Base-by-base conservation (phyloP, 2,329 filamentous ascomycete genomes). In the Spiromastix sp. region DNA sequence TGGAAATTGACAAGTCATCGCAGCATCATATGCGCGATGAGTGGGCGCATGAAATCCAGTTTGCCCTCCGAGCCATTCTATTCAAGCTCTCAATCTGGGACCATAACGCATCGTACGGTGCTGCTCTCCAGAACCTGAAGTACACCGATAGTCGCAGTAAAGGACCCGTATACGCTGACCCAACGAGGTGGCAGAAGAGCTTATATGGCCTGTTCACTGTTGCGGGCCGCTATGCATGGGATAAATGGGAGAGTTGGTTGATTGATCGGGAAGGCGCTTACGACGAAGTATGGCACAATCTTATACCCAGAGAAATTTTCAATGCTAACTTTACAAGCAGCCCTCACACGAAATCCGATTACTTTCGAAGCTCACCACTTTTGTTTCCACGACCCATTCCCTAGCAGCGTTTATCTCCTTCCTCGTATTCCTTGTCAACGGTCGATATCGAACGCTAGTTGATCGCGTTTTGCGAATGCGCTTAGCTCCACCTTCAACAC, bases 71-170 rank as follows among this genome's bases (percentile, higher is more conserved):
- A 30, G 76, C 81, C 2, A 67, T 86, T 3, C 67, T 98, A 5
- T 98, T 95, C 69, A 98, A 98, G 61, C 72, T 98, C 42, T 85
- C 83, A 11, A 79, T 98, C 39, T 98, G 91, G 91, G 87, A 96
- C 58, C 85, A 95, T 57, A 80, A 94, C 57, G 85, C 91, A 25
- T 93, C 84, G 4, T 96, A 98, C 59, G 91, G 91, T 41, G 91
- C 91, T 8, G 79, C 85, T 22, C 67, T 98, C 32, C 91, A 98
- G 59, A 93, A 93, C 43, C 71, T 98, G 18, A 79, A 79, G 53
- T 96, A 89, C 53, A 82, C 84, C 8, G 89, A 96, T 55, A 87
- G 86, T 32, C 73, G 89, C 42, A 71, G 68, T 35, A 61, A 61
- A 30, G 75, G 75, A 7, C 63, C 75, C 0, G 72, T 80, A 17